These are phyloP conservation scores for Candida pseudofarinosa DNA, from an alignment of 805 yeast species.

Conservation along the genomic window DNA sequence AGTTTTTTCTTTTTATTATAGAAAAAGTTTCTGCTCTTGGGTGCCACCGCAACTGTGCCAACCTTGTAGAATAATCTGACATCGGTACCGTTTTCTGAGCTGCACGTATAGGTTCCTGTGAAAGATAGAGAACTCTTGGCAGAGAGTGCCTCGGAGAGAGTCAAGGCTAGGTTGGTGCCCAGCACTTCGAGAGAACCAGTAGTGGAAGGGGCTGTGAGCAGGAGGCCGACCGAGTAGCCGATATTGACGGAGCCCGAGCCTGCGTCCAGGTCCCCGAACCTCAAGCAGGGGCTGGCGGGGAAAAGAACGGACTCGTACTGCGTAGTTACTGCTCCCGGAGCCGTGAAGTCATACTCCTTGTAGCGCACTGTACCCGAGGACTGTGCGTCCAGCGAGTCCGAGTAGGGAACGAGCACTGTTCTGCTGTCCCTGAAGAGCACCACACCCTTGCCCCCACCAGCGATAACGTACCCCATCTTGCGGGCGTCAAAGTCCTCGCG, in stretches of 20 bases:
- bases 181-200: not conserved
- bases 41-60: slow-evolving; percentile 7
- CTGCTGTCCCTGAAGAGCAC: slow-evolving; percentile 14
- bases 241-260: slow-evolving; percentile 10
- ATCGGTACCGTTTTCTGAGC: slow-evolving; percentile 10
- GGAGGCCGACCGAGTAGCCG: slow-evolving; percentile 5
- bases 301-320: slow-evolving; percentile 7
- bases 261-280: slow-evolving; percentile 3
- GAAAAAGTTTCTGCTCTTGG: slow-evolving; percentile 7
- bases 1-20: slow-evolving; percentile 4
- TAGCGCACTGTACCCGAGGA: not conserved
- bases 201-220: not conserved
- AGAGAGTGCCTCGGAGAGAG: slow-evolving; percentile 2
- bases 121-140: slow-evolving; percentile 7
- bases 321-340: not conserved
- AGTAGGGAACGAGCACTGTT: slow-evolving; percentile 13
- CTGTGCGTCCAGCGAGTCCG: not conserved
- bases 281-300: slow-evolving; percentile 13
- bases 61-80: slow-evolving; percentile 16
- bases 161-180: slow-evolving; percentile 4
- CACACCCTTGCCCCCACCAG: slow-evolving; percentile 10
- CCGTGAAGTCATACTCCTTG: not conserved
- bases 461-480: slow-evolving; percentile 9
- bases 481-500: slow-evolving; percentile 9
- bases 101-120: slow-evolving; percentile 15